Percentiles rank a stretch among this genome's conserved stretches.
These are phyloP conservation scores for Pulveroboletus frians DNA, from an alignment of 768 basidiomycete genomes.

Conservation along the genomic window DNA sequence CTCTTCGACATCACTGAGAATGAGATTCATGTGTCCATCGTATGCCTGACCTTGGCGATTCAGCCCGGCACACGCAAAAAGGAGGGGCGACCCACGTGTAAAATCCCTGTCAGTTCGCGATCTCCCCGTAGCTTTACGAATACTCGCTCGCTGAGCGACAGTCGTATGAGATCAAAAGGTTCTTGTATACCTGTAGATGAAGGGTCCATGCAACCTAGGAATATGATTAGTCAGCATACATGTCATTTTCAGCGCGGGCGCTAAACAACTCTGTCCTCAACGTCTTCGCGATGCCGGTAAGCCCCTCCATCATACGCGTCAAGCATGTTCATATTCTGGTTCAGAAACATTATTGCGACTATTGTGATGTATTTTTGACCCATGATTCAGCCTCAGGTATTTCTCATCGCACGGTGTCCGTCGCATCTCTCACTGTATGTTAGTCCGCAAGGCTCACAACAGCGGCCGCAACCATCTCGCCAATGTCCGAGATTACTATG, in stretches of 20 bases:
- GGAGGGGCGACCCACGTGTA: conserved; percentile 68
- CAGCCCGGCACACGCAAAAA: not conserved
- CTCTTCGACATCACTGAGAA: conserved; percentile 96
- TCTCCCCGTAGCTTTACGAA: conserved; percentile 97
- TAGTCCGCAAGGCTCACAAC: conserved; percentile 98
- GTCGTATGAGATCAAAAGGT: conserved; percentile 94
- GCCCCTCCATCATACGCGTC: conserved; percentile 21
- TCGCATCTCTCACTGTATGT: conserved; percentile 6
- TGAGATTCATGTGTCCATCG: conserved; percentile 99
- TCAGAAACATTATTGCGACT: conserved; percentile 92
- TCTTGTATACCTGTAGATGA: conserved; percentile 80
- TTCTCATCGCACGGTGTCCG: not conserved
- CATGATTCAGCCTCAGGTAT: conserved; percentile 90
- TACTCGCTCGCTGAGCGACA: conserved; percentile 95
- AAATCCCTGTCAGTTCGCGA: conserved; percentile 81
- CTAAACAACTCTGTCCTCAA: conserved; percentile 13
- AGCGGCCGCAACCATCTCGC: conserved; percentile 94
- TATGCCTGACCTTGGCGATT: conserved; percentile 65
- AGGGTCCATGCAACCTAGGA: conserved; percentile 51
- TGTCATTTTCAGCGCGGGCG: conserved; percentile 19
- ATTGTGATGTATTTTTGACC: conserved; percentile 90
- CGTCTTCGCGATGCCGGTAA: conserved; percentile 55
- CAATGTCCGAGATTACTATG: conserved; percentile 97
- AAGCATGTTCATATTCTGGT: conserved; percentile 3
- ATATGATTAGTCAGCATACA: conserved; percentile 23